Evolutionary conservation across 257 asterid genomes (phyloP).

Genomic region (Perilla frutescens): DNA sequence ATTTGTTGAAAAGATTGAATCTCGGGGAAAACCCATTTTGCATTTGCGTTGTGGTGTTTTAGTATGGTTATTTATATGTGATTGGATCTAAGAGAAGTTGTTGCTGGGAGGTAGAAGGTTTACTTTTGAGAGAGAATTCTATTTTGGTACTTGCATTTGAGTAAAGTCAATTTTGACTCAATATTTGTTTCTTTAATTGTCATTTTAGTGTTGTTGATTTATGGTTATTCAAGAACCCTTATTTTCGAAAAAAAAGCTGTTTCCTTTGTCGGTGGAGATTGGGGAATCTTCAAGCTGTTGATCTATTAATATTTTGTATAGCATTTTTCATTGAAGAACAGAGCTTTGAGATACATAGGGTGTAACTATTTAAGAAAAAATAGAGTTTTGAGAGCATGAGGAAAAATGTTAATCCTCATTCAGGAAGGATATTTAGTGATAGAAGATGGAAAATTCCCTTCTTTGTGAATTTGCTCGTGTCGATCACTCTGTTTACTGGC

Average conservation of each 20-base stretch:
- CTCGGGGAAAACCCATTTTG: constrained; percentile 42
- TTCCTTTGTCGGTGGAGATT: constrained; percentile 48
- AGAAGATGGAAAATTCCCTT: constrained; percentile 89
- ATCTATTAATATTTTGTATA: constrained; percentile 16
- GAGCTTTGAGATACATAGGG: constrained; percentile 27
- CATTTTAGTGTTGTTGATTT: constrained; percentile 34
- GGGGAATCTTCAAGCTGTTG: constrained; percentile 18
- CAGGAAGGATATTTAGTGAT: constrained; percentile 76
- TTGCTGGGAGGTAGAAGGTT: constrained; percentile 33
- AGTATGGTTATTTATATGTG: constrained; percentile 28
- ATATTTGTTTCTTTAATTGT: constrained; percentile 20
- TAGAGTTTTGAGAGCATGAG: constrained; percentile 51
- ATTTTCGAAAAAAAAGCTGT: constrained; percentile 25
- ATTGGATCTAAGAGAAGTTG: constrained; percentile 42
- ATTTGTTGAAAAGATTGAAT: constrained; percentile 44
- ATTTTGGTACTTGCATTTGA: constrained; percentile 1
- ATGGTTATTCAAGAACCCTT: constrained; percentile 37
- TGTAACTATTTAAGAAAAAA: constrained; percentile 7
- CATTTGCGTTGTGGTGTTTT: constrained; percentile 4
- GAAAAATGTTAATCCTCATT: constrained; percentile 58
- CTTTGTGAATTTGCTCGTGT: constrained; percentile 71
- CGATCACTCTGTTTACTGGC: constrained; percentile 62
- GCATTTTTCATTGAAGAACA: constrained; percentile 21
- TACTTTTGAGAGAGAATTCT: constrained; percentile 33
- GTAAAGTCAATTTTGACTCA: constrained; percentile 15